Evolutionary conservation across 2,329 filamentous ascomycete species (phyloP), one percentile per base, ranked within the genome.

Genomic region (Monosporascus sp.): DNA sequence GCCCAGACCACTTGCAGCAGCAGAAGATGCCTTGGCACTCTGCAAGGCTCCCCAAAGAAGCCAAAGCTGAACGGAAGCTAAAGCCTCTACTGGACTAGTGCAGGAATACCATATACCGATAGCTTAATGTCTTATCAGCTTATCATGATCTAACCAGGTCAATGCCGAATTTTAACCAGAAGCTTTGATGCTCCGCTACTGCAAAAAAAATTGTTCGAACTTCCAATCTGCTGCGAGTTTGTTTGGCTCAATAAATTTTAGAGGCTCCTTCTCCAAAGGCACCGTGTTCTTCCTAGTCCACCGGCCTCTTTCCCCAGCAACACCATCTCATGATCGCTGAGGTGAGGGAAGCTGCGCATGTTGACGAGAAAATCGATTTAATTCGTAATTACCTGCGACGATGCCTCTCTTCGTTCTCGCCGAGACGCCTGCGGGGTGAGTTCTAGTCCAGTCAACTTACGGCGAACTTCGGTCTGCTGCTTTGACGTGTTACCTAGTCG

Each of bases 371-470:
- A 44, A 17, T 48, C 40, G 19, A 22, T 38, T 46, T 31, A 6
- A 47, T 40, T 43, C 48, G 41, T 47, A 48, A 43, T 36, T 52
- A 57, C 62, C 62, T 64, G 64, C 61, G 73, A 84, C 63, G 61
- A 94, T 94, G 89, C 88, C 88, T 77, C 85, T 94, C 72, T 95
- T 96, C 76, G 89, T 97, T 76, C 86, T 97, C 66, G 88, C 88
- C 69, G 92, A 97, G 78, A 97, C 92, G 73, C 90, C 90, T 75
- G 92, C 92, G 73, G 82, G 82, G 82, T 85, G 74, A 76, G 81
- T 78, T 52, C 53, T 50, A 53, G 48, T 48, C 26, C 22, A 50
- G 38, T 19, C 45, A 19, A n/a, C n/a, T 38, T 11, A 20, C 38
- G 14, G 38, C n/a, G 38, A 41, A n/a, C 38, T 22, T 19, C 38